A percentile compares a stretch with the other conserved stretches of the same genome.
phyloP scores from a whole-genome alignment of 805 yeast genomes.

The Yamadazyma phyllophila region DNA sequence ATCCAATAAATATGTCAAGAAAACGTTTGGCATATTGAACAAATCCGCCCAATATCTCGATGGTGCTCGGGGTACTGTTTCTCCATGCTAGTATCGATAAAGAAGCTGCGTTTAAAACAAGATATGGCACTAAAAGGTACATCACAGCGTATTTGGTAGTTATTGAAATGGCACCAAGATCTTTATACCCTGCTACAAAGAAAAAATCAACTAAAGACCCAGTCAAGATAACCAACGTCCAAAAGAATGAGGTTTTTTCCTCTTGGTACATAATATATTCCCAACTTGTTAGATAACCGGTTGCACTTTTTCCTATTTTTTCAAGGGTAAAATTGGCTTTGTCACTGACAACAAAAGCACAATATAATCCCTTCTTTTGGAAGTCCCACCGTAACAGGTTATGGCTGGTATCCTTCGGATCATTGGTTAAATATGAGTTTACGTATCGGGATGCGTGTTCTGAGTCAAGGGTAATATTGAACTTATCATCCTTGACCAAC shows the following conservation, averaged over 20 bases:
- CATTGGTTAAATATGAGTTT: background rate
- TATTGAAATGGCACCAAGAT: background rate
- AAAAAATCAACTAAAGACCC: background rate
- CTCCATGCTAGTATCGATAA: background rate
- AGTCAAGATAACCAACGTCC: background rate
- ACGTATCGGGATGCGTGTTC: background rate
- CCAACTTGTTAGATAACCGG: too few relatives aligned
- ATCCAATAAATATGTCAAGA: background rate
- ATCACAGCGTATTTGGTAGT: background rate
- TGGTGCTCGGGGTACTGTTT: background rate
- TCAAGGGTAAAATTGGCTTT: too few relatives aligned
- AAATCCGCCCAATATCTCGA: background rate
- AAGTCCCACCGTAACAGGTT: background rate
- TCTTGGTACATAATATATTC: background rate
- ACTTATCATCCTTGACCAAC: too few relatives aligned
- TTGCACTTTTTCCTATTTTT: too few relatives aligned
- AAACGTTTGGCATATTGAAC: background rate
- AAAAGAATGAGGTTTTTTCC: background rate
- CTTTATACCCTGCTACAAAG: background rate
- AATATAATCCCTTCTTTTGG: background rate
- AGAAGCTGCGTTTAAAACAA: background rate
- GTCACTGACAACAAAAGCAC: background rate
- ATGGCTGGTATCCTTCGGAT: background rate
- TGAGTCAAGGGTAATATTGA: too few relatives aligned
- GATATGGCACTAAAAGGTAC: background rate